phyloP scores from a whole-genome alignment of 768 basidiomycete genomes.

The Tricholoma bakamatsutake region DNA sequence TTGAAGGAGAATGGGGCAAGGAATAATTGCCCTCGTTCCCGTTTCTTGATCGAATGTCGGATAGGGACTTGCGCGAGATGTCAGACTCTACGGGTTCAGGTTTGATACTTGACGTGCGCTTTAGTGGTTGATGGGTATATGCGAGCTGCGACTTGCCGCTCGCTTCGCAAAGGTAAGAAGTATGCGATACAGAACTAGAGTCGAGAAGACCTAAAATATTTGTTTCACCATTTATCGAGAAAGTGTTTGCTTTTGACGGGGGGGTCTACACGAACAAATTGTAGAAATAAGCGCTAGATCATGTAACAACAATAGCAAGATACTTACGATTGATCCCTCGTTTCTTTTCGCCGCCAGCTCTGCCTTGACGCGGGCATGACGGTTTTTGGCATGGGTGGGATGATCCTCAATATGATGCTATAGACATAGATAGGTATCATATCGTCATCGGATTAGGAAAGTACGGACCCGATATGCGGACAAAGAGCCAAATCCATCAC shows the following conservation, averaged over 20 bases:
- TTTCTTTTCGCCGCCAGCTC: constrained; percentile 5
- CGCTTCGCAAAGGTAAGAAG: neutral
- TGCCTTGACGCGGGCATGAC: constrained; percentile 20
- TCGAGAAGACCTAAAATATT: constrained; percentile 5
- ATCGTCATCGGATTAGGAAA: constrained; percentile 9
- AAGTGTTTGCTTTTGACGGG: neutral
- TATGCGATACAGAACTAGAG: constrained; percentile 1
- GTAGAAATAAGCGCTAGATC: constrained; percentile 4
- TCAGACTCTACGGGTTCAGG: constrained; percentile 16
- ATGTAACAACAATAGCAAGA: neutral
- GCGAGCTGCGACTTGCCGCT: neutral
- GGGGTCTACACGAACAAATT: neutral
- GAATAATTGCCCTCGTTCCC: constrained; percentile 4
- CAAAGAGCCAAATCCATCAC: constrained; percentile 41
- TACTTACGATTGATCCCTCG: constrained; percentile 2
- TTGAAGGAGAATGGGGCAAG: constrained; percentile 5
- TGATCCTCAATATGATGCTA: constrained; percentile 26
- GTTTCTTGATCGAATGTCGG: constrained; percentile 14
- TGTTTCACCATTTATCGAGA: neutral
- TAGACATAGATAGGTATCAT: constrained; percentile 1
- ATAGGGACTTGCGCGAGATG: constrained; percentile 33
- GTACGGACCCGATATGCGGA: constrained; percentile 38
- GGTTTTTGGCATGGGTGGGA: constrained; percentile 20
- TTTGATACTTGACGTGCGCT: constrained; percentile 7
- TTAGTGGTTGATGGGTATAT: neutral